Evolutionary conservation across 1,139 yeast genomes (phyloP).

Genomic region (Eremothecium cymbalariae): DNA sequence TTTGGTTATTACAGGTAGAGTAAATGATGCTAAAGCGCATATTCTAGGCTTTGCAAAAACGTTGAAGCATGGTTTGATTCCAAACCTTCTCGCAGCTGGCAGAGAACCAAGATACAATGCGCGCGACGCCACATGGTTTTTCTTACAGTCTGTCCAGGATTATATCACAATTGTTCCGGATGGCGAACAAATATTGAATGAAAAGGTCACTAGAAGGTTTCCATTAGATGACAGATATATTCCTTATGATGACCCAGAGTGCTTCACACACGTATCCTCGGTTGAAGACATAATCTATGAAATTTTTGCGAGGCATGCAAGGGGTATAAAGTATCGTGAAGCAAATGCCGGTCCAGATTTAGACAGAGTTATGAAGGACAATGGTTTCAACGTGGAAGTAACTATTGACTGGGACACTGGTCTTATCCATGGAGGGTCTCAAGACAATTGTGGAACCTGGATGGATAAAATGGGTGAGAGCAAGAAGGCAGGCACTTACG

Average conservation of each 20-base stretch:
- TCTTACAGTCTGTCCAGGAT: slow-evolving; percentile 78
- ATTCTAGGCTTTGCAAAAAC: slow-evolving; percentile 86
- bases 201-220: slow-evolving; percentile 71
- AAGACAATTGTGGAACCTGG: slow-evolving; percentile 95
- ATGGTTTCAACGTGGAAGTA: slow-evolving; percentile 81
- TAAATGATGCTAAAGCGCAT: slow-evolving; percentile 70
- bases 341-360: slow-evolving; percentile 89
- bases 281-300: slow-evolving; percentile 76
- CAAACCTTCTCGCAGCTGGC: slow-evolving; percentile 87
- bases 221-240: slow-evolving; percentile 83
- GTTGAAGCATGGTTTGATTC: slow-evolving; percentile 89
- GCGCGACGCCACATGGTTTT: slow-evolving; percentile 96
- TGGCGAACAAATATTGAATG: slow-evolving; percentile 61
- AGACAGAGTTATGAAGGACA: slow-evolving; percentile 87
- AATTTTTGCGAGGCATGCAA: slow-evolving; percentile 76
- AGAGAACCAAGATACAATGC: slow-evolving; percentile 92
- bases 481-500: slow-evolving; percentile 69
- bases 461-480: slow-evolving; percentile 99
- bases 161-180: slow-evolving; percentile 61
- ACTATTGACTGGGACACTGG: slow-evolving; percentile 87
- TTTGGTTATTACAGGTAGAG: slow-evolving; percentile 66
- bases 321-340: slow-evolving; percentile 79
- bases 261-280: slow-evolving; percentile 63
- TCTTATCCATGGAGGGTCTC: slow-evolving; percentile 83
- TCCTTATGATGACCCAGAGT: slow-evolving; percentile 58